Conservation (phyloP, 495 filamentous ascomycete genomes). For the Emericellopsis terricola region DNA sequence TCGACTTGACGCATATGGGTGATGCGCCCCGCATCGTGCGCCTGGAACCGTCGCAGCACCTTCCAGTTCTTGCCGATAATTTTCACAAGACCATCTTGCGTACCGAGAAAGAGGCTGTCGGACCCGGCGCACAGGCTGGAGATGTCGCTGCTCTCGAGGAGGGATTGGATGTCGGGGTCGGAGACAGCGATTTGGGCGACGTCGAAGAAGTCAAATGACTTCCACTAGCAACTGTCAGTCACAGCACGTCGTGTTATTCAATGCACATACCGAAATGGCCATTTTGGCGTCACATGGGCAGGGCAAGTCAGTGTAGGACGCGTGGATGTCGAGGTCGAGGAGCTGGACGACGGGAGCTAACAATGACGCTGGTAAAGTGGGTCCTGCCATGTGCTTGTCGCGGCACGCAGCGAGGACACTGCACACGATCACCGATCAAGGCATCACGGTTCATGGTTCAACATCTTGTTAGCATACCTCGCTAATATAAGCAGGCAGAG, state of each 20-base stretch:
- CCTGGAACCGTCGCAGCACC: constrained; percentile 67
- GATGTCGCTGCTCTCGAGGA: constrained; percentile 30
- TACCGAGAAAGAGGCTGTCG: constrained; percentile 78
- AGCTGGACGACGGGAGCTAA: constrained; percentile 1
- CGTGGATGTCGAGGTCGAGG: not conserved
- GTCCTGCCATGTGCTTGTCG: no score
- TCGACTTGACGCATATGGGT: constrained; percentile 93
- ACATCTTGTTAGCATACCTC: no score
- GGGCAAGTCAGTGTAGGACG: no score
- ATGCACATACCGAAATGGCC: constrained; percentile 2
- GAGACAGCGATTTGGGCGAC: constrained; percentile 66
- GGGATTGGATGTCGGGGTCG: constrained; percentile 39
- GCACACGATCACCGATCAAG: no score
- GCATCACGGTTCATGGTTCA: no score
- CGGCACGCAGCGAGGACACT: no score
- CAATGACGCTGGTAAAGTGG: no score
- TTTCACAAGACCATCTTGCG: constrained; percentile 64
- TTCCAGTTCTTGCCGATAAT: constrained; percentile 80
- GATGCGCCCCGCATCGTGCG: constrained; percentile 60
- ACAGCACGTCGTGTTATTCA: not conserved
- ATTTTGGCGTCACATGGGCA: not conserved
- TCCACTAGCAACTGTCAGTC: constrained; percentile 50
- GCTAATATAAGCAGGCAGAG: no score
- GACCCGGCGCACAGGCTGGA: constrained; percentile 63
- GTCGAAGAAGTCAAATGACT: constrained; percentile 98